These are phyloP conservation scores for Orbilia javanica DNA, from an alignment of 2,329 filamentous ascomycete genomes.

Conservation along the genomic window DNA sequence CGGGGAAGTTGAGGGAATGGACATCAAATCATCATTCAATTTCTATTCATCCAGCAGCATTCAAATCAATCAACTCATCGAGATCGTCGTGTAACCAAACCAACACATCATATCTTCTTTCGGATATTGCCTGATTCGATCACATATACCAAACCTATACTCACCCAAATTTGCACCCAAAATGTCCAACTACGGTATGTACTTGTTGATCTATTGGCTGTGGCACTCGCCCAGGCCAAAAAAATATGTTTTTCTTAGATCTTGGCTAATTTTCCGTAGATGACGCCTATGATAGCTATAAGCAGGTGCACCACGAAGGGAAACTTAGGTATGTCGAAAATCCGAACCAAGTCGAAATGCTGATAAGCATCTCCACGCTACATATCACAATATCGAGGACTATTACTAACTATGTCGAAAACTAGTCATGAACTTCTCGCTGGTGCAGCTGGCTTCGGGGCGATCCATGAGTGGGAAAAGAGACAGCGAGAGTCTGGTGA, in stretches of 20 bases:
- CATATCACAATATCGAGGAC: neutral
- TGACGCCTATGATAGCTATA: slow-evolving; percentile 4
- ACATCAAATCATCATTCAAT: neutral
- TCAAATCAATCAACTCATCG: neutral
- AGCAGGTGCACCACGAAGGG: slow-evolving; percentile 44
- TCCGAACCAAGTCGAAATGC: neutral
- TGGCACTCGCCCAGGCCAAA: neutral
- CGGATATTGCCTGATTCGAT: slow-evolving; percentile 6
- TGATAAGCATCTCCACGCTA: neutral
- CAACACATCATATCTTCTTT: slow-evolving; percentile 3
- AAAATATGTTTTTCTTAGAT: neutral
- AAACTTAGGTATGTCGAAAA: slow-evolving; percentile 15
- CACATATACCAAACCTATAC: too few relatives aligned
- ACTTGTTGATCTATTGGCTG: neutral
- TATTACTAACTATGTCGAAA: neutral
- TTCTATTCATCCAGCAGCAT: neutral
- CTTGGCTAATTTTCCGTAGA: slow-evolving; percentile 1
- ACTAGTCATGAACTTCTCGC: slow-evolving; percentile 50
- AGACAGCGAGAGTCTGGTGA: slow-evolving; percentile 41
- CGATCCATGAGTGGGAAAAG: slow-evolving; percentile 52
- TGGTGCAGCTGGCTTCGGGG: slow-evolving; percentile 46
- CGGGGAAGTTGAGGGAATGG: neutral
- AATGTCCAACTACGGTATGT: slow-evolving; percentile 16
- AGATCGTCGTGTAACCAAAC: slow-evolving; percentile 1
- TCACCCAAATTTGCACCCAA: neutral